Base-by-base conservation (phyloP, 306 rosid genomes). In the Canavalia ensiformis region DNA sequence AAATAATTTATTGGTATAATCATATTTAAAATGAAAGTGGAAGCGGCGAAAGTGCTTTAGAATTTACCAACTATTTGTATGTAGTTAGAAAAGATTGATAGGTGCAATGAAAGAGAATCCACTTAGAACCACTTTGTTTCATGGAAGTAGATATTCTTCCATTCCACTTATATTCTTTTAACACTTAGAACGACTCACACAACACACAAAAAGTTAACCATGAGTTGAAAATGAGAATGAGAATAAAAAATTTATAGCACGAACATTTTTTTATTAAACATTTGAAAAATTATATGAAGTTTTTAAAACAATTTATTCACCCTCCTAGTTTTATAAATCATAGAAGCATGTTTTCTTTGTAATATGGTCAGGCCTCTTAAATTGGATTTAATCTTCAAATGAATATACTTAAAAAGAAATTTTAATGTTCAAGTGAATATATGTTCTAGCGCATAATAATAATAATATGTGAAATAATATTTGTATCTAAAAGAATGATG, bases 21-120 rank as follows among this genome's bases (percentile, higher is more conserved):
- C 81, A 84, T 90, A 83, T 75, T 70, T 54, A 82, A 84, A 84
- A 74, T 10, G 80, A 86, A 87, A 88, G 94, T 91, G 91, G 92
- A 46, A 69, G 50, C 60, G 62, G 76, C 37, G 60, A 37, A 81
- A 83, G 88, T 90, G 90, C 82, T 85, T 81, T 85, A 75, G 60
- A 50, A 84, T 79, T 83, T 84, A 69, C 80, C 88, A 85, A 52
- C 76, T 79, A 84, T 41, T 57, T 74, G 63, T 28, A 55, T 47
- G 77, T 63, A 33, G 78, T 80, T 67, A 41, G 80, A 52, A 75
- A 51, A 75, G 54, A 89, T 72, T 77, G 50, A 84, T 39, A 51
- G 82, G 81, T 79, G 89, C 89, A 83, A 57, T 77, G 73, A 84
- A 89, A 87, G 88, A 25, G 73, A 87, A 11, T 86, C 92, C 94